Evolutionary conservation across 1,139 yeast genomes (phyloP).

Genomic region (Taphrina confusa): DNA sequence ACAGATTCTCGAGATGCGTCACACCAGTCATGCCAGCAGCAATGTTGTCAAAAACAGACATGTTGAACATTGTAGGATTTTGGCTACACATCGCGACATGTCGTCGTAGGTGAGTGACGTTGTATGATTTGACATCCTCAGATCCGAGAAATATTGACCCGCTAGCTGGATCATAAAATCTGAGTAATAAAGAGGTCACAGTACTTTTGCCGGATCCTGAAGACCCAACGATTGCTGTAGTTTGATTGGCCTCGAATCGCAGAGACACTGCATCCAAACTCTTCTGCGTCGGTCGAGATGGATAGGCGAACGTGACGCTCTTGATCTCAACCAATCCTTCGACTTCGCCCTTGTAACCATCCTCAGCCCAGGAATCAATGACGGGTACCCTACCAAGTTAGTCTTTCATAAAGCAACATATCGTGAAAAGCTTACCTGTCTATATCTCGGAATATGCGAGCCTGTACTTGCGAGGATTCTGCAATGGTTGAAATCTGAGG

Average conservation of each 20-base stretch:
- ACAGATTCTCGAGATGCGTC: slow-evolving; percentile 49
- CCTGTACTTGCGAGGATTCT: slow-evolving; percentile 50
- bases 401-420: not conserved
- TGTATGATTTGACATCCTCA: slow-evolving; percentile 53
- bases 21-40: slow-evolving; percentile 59
- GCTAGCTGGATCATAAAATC: slow-evolving; percentile 52
- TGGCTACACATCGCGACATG: slow-evolving; percentile 68
- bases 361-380: slow-evolving; percentile 10
- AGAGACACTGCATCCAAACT: slow-evolving; percentile 65
- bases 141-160: slow-evolving; percentile 49
- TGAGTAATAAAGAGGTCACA: slow-evolving; percentile 55
- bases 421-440: slow-evolving; percentile 42
- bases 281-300: slow-evolving; percentile 23
- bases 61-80: slow-evolving; percentile 66
- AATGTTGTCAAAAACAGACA: slow-evolving; percentile 65
- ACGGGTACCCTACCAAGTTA: slow-evolving; percentile 1
- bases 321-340: slow-evolving; percentile 36
- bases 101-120: slow-evolving; percentile 55
- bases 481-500: slow-evolving; percentile 50
- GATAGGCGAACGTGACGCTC: slow-evolving; percentile 39
- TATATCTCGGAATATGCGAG: slow-evolving; percentile 50
- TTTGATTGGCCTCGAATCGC: slow-evolving; percentile 51
- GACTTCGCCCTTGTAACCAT: slow-evolving; percentile 29
- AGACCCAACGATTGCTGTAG: slow-evolving; percentile 67
- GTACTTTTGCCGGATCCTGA: slow-evolving; percentile 87